Conservation (phyloP, 2,329 filamentous ascomycete genomes). For the Neonectria sp. region DNA sequence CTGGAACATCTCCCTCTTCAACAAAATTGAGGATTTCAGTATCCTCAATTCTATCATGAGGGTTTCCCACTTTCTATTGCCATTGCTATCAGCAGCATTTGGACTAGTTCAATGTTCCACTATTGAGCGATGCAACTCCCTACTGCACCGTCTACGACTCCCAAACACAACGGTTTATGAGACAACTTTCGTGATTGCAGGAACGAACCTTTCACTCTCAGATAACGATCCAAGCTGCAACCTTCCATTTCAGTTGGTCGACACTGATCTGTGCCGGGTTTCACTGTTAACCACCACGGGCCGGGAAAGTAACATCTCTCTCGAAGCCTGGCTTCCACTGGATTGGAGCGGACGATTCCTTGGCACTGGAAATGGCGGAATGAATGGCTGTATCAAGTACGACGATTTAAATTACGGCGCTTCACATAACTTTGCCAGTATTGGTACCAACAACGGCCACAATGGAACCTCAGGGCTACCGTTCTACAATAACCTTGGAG, state of each 20-base stretch:
- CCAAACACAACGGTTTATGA: too few relatives aligned
- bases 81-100: too few relatives aligned
- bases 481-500: conserved; percentile 54
- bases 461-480: conserved; percentile 54
- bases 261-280: conserved; percentile 12
- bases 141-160: too few relatives aligned
- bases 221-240: conserved; percentile 11
- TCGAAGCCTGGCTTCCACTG: background rate
- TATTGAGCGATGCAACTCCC: too few relatives aligned
- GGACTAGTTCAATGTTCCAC: too few relatives aligned
- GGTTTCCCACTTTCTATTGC: too few relatives aligned
- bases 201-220: conserved; percentile 7
- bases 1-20: too few relatives aligned
- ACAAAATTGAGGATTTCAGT: too few relatives aligned
- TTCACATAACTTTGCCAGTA: conserved; percentile 59
- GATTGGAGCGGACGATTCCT: conserved; percentile 8
- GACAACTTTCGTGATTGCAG: conserved; percentile 28
- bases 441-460: conserved; percentile 66
- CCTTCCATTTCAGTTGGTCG: background rate
- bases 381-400: conserved; percentile 51
- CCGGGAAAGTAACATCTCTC: background rate
- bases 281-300: background rate
- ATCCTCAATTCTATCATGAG: too few relatives aligned
- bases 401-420: conserved; percentile 55
- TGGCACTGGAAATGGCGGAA: background rate